Percentiles rank a stretch among this genome's conserved stretches.
phyloP scores from a whole-genome alignment of 176 grass and related monocot genomes.

The Eragrostis nindensis region DNA sequence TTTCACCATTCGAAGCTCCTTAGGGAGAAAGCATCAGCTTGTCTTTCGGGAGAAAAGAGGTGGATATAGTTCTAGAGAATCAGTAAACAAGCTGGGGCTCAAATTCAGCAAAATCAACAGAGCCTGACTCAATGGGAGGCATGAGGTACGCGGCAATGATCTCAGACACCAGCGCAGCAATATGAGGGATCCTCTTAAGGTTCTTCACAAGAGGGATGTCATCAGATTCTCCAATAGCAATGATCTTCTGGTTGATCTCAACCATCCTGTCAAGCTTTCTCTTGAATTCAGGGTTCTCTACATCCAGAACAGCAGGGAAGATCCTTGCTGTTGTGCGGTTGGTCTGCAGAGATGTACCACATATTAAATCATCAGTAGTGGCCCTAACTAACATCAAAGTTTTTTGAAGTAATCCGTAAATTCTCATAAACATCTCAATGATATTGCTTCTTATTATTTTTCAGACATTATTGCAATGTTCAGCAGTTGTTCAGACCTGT shows the following conservation, averaged over 20 bases:
- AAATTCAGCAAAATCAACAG: slow-evolving; percentile 90
- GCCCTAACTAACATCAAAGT: neutral
- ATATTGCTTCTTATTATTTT: neutral
- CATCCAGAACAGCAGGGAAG: slow-evolving; percentile 89
- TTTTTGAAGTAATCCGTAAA: neutral
- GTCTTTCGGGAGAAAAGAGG: slow-evolving; percentile 23
- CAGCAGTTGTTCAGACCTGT: neutral
- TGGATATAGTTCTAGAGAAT: slow-evolving; percentile 38
- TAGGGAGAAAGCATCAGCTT: slow-evolving; percentile 28
- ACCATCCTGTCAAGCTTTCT: slow-evolving; percentile 94
- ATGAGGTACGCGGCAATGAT: slow-evolving; percentile 89
- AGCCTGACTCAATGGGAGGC: slow-evolving; percentile 88
- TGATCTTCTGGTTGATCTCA: slow-evolving; percentile 72
- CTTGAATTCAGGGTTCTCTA: slow-evolving; percentile 98
- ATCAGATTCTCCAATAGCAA: slow-evolving; percentile 47
- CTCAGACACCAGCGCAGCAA: slow-evolving; percentile 74
- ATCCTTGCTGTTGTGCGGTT: slow-evolving; percentile 93
- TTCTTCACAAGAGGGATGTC: slow-evolving; percentile 79
- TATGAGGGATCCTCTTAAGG: slow-evolving; percentile 87
- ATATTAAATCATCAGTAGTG: slow-evolving; percentile 10
- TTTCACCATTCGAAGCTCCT: slow-evolving; percentile 38
- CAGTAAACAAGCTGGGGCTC: slow-evolving; percentile 91
- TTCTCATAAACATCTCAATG: slow-evolving; percentile 25
- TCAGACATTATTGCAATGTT: slow-evolving; percentile 20
- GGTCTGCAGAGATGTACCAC: slow-evolving; percentile 60